Evolutionary conservation across 2,329 filamentous ascomycete species (phyloP), one percentile per base, ranked within the genome.

Genomic region (Teratosphaeria destructans): DNA sequence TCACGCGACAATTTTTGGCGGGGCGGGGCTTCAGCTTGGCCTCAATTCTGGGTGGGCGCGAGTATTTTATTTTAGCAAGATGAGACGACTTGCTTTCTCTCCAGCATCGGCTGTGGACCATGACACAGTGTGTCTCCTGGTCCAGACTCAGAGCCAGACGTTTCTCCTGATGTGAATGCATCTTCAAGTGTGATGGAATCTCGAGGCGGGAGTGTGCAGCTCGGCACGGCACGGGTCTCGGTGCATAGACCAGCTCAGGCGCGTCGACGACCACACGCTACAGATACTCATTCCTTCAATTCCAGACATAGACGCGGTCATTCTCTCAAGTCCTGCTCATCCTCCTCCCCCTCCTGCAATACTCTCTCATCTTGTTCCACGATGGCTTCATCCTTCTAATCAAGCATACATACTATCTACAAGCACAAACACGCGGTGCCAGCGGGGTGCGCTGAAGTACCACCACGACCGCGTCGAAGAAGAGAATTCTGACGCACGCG

Each of bases 401-500:
- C n/a, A 23, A 49, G 43, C 43, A 49, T 49, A 49, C 43, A 19
- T 10, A 23, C 23, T 23, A 49, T 23, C 43, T 49, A 12, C 43
- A n/a, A 49, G 43, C 43, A 49, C 43, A 19, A 8, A 49, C 16
- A 49, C 43, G 43, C 43, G 19, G 43, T 49, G 43, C n/a, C 5
- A 49, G 43, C n/a, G 43, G 43, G 43, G 43, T 23, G n/a, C 8
- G 16, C 43, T 23, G 43, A 49, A 49, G 27, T 34, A 57, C 53
- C 58, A 56, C 59, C 58, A 34, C 43, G 7, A 35, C 34, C 55
- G 37, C 58, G 59, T 54, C 29, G 7, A 32, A 32, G 49, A 54
- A 49, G 19, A 23, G 19, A 49, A 49, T 19, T 19, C 16, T n/a
- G 8, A n/a, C 43, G 19, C 16, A 49, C 43, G 43, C 43, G n/a